Percentiles rank a stretch among this genome's conserved stretches.
Conservation (phyloP, 1,139 yeast species). For the Lodderomyces orthopsilosis region DNA sequence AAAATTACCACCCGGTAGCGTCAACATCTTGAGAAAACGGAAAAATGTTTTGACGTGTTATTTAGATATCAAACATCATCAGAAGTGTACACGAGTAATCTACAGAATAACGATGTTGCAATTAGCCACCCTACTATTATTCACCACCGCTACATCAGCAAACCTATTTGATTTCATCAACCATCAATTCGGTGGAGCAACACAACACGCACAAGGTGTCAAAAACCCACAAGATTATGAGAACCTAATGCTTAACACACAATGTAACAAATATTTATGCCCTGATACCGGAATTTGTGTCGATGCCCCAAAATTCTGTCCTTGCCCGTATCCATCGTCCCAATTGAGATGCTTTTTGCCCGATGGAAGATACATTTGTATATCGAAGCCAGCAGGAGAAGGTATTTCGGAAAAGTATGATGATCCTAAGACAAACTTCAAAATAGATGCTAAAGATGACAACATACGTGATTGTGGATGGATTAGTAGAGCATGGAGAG, state of each 20-base stretch:
- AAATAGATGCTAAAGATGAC: constrained; percentile 49
- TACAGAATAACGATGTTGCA: background rate
- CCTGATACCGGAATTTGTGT: constrained; percentile 83
- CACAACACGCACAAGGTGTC: constrained; percentile 17
- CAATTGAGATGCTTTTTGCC: constrained; percentile 82
- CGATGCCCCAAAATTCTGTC: constrained; percentile 65
- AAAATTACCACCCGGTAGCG: constrained; percentile 1
- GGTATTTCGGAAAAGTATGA: constrained; percentile 33
- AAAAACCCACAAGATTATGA: constrained; percentile 30
- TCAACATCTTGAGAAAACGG: background rate
- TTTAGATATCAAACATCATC: background rate
- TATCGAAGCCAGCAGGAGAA: constrained; percentile 70
- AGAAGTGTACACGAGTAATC: background rate
- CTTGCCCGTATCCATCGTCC: constrained; percentile 85
- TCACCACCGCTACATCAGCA: constrained; percentile 17
- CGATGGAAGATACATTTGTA: constrained; percentile 66
- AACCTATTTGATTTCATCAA: constrained; percentile 36
- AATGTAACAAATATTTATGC: constrained; percentile 74
- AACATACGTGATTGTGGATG: constrained; percentile 75
- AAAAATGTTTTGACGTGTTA: constrained; percentile 4
- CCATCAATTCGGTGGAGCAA: constrained; percentile 23
- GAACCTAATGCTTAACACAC: constrained; percentile 28
- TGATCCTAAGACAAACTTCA: constrained; percentile 52
- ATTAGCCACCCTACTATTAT: background rate
- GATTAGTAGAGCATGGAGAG: constrained; percentile 57